These are phyloP conservation scores for Nemania sp. DNA, from an alignment of 2,329 filamentous ascomycete species.

Conservation along the genomic window DNA sequence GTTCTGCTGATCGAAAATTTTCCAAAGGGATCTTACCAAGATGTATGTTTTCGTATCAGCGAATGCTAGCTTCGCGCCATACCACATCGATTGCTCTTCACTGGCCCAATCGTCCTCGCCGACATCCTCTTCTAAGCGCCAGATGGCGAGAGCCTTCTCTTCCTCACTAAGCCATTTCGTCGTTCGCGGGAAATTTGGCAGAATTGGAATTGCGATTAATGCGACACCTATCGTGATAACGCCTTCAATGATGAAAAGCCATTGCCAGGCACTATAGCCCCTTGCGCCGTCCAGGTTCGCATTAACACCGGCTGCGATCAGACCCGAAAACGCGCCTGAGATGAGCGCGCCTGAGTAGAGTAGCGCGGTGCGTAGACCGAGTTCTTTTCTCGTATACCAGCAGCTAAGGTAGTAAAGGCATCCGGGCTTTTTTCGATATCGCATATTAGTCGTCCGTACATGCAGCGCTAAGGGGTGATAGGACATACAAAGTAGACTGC, in stretches of 20 bases:
- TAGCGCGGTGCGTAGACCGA: slow-evolving; percentile 66
- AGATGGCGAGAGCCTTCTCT: slow-evolving; percentile 59
- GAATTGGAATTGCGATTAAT: slow-evolving; percentile 57
- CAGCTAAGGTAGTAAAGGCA: slow-evolving; percentile 65
- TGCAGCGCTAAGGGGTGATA: too few species aligned
- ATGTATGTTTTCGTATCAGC: slow-evolving; percentile 63
- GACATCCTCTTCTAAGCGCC: slow-evolving; percentile 66
- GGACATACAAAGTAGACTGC: slow-evolving; percentile 48
- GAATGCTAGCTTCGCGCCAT: slow-evolving; percentile 59
- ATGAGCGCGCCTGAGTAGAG: slow-evolving; percentile 71
- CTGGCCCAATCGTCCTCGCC: slow-evolving; percentile 66
- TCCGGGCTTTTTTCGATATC: slow-evolving; percentile 46
- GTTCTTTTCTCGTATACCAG: slow-evolving; percentile 73
- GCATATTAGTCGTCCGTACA: neutral
- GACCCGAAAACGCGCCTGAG: slow-evolving; percentile 71
- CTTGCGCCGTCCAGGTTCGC: slow-evolving; percentile 62
- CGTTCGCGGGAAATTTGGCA: slow-evolving; percentile 69
- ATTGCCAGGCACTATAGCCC: slow-evolving; percentile 65
- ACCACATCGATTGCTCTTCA: slow-evolving; percentile 58
- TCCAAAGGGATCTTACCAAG: slow-evolving; percentile 45
- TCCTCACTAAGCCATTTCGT: slow-evolving; percentile 60
- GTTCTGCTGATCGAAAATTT: neutral
- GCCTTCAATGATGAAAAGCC: slow-evolving; percentile 72
- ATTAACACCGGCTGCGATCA: slow-evolving; percentile 67
- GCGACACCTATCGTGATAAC: slow-evolving; percentile 65